Evolutionary conservation across 768 basidiomycete genomes (phyloP), one percentile per base, ranked within the genome.

Genomic region (Hydnomerulius pinastri): DNA sequence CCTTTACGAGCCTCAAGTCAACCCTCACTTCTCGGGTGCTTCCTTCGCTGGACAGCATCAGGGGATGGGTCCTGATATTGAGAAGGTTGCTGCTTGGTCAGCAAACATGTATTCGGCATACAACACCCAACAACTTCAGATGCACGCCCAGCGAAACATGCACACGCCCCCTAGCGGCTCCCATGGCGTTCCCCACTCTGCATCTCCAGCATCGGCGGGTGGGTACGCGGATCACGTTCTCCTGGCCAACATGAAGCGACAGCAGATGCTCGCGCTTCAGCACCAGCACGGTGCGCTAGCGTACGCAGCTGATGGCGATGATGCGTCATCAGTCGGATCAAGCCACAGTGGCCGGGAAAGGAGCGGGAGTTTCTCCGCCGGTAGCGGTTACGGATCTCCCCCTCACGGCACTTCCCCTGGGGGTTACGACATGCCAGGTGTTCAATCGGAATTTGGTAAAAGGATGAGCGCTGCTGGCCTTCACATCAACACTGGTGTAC

Each of bases 91-190:
- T 35, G 18, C 58, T 4, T 71, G 73, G 71, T 48, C 62, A 38
- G 54, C 65, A 36, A 64, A 63, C 54, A 49, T 64, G 60, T 68
- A 64, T 51, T 40, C 60, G 37, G 61, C 63, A 24, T 62, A 65
- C 55, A 60, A 60, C 20, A 0, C 59, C 15, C 63, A 53, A 38
- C 59, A 41, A 46, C 46, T 47, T 27, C 70, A 63, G 21, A 49
- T 64, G 45, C 68, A 65, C n/a, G 56, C 69, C 0, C 73, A 73
- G 30, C 65, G 70, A 2, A 53, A 59, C 40, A 64, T 76, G 45
- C 71, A 76, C 56, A 76, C 77, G 4, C 74, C 78, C 30, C 73
- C 78, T 18, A 67, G 72, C 6, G 61, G 65, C 10, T 64, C 73
- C 18, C 77, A 77, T 53, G 67, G 30, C 41, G 45, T 47, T 68